Evolutionary conservation across 176 grass and related monocot species (phyloP).

Genomic region (Stipa capillata): DNA sequence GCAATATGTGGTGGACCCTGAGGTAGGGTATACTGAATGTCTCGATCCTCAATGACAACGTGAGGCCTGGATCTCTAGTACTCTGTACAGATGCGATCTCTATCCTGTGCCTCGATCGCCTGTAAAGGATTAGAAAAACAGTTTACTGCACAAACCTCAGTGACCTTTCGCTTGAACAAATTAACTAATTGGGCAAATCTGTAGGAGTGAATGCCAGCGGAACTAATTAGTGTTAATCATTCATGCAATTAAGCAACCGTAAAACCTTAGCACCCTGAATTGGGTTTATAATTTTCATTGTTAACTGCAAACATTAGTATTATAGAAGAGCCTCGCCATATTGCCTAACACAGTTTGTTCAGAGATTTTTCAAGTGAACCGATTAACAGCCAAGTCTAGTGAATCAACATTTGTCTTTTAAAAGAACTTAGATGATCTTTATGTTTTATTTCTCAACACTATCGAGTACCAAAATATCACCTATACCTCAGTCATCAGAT

Average conservation of each 20-base stretch:
- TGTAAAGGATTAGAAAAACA: not conserved
- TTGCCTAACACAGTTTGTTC: not conserved
- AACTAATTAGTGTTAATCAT: no score
- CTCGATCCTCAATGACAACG: no score
- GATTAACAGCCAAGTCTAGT: no score
- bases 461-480: no score
- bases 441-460: no score
- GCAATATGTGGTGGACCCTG: conserved; percentile 6
- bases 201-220: not conserved
- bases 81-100: conserved; percentile 38
- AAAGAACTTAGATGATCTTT: no score
- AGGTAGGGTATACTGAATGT: not conserved
- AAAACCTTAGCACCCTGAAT: no score
- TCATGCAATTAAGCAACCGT: no score
- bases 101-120: conserved; percentile 43
- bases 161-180: not conserved
- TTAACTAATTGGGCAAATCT: not conserved
- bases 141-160: not conserved
- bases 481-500: no score
- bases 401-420: no score
- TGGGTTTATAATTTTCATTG: not conserved
- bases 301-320: not conserved
- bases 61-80: conserved; percentile 70
- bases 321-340: no score
- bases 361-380: no score